Conservation (phyloP, 2,329 filamentous ascomycete genomes). For the Penicillium digitatum region DNA sequence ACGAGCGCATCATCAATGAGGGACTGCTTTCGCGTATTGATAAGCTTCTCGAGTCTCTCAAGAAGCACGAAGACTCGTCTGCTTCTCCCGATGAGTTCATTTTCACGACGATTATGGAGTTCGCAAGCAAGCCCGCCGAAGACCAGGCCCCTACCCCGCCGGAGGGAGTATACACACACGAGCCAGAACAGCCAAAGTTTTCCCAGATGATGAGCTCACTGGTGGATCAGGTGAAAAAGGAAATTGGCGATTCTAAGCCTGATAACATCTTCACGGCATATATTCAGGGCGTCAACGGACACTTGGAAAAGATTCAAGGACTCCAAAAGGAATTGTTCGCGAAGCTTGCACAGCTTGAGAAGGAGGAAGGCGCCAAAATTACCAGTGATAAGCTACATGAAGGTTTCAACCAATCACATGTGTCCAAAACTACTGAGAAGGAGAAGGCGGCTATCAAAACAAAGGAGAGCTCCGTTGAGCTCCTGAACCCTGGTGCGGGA, state of each 20-base stretch:
- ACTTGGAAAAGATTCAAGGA: conserved; percentile 71
- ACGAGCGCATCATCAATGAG: conserved; percentile 86
- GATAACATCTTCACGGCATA: conserved; percentile 69
- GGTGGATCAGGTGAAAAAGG: conserved; percentile 86
- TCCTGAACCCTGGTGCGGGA: conserved; percentile 64
- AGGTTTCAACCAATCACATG: conserved; percentile 83
- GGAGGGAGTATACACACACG: conserved; percentile 71
- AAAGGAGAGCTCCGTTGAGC: conserved; percentile 54
- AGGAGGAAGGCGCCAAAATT: conserved; percentile 82
- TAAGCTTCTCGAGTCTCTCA: conserved; percentile 68
- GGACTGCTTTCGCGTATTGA: conserved; percentile 81
- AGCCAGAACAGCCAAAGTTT: conserved; percentile 74
- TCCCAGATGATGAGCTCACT: conserved; percentile 98
- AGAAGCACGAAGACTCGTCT: conserved; percentile 65
- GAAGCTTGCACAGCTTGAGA: conserved; percentile 77
- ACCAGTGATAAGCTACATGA: conserved; percentile 86
- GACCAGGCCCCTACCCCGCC: conserved; percentile 74
- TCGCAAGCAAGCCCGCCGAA: conserved; percentile 63
- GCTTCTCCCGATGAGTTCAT: conserved; percentile 72
- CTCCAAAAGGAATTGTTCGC: conserved; percentile 70
- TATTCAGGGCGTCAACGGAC: conserved; percentile 70
- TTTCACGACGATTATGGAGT: conserved; percentile 85
- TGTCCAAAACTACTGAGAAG: conserved; percentile 58
- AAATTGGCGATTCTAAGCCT: conserved; percentile 69
- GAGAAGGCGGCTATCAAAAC: conserved; percentile 45